Percentiles rank a stretch among this genome's conserved stretches.
phyloP scores from a whole-genome alignment of 192 early-diverging fungal species.

The Coemansia sp. region DNA sequence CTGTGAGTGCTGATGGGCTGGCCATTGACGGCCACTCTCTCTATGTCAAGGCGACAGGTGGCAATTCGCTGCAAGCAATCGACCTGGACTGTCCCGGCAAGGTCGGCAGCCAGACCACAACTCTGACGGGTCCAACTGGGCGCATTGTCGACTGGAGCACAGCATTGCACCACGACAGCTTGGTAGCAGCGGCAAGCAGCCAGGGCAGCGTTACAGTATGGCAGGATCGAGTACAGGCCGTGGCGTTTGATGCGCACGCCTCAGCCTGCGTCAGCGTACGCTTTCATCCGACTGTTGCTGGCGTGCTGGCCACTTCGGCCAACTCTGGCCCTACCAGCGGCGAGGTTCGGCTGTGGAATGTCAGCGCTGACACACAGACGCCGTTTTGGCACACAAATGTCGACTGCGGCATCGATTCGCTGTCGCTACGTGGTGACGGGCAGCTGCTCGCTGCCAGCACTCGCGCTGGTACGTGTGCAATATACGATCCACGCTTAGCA shows the following conservation, averaged over 20 bases:
- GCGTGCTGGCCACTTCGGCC: slow-evolving; percentile 21
- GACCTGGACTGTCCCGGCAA: slow-evolving; percentile 19
- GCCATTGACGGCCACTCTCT: slow-evolving; percentile 27
- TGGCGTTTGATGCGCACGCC: slow-evolving; percentile 14
- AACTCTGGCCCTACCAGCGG: slow-evolving; percentile 15
- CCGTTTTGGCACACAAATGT: slow-evolving; percentile 20
- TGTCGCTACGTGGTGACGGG: slow-evolving; percentile 36
- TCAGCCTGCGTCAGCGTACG: slow-evolving; percentile 20
- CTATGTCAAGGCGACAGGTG: slow-evolving; percentile 31
- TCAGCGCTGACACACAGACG: background rate
- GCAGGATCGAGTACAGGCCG: slow-evolving; percentile 12
- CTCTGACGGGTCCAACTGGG: slow-evolving; percentile 10
- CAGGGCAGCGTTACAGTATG: slow-evolving; percentile 40
- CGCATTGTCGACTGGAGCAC: slow-evolving; percentile 36
- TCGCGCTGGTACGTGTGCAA: slow-evolving; percentile 16
- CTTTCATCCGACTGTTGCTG: slow-evolving; percentile 50
- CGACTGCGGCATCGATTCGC: slow-evolving; percentile 21
- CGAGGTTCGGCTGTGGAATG: slow-evolving; percentile 37
- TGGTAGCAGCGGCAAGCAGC: slow-evolving; percentile 29
- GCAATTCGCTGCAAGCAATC: slow-evolving; percentile 35
- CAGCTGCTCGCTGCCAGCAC: slow-evolving; percentile 35
- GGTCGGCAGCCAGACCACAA: slow-evolving; percentile 9
- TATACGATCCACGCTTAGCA: slow-evolving; percentile 30
- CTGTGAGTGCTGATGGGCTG: slow-evolving; percentile 35
- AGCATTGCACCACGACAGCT: slow-evolving; percentile 19